These are phyloP conservation scores for Leucosporidium creatinivorum DNA, from an alignment of 768 basidiomycete species.

Conservation along the genomic window DNA sequence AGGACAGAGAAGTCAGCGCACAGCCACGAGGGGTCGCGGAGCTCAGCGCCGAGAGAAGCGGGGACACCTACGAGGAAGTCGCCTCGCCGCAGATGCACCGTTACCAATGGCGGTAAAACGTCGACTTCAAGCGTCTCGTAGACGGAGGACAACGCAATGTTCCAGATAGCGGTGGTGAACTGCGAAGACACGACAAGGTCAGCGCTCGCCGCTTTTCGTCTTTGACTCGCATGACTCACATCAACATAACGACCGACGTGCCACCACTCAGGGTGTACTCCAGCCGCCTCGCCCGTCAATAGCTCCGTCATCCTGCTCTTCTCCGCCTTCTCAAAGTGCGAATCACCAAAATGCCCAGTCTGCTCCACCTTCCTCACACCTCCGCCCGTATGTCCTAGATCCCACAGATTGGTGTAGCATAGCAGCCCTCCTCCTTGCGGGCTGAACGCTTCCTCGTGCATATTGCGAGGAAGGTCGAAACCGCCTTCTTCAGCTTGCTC, in stretches of 20 bases:
- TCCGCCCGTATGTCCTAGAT: neutral
- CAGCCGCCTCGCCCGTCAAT: too few species aligned
- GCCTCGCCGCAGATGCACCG: constrained; percentile 17
- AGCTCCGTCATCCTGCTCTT: too few species aligned
- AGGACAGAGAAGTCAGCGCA: neutral
- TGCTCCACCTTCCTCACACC: neutral
- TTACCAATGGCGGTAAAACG: constrained; percentile 16
- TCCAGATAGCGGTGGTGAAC: constrained; percentile 12
- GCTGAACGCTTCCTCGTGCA: neutral
- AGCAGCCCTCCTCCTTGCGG: neutral
- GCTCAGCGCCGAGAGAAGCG: too few species aligned
- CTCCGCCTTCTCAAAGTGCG: neutral
- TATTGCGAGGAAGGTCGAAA: neutral
- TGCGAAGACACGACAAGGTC: neutral
- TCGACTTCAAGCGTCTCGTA: neutral
- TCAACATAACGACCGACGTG: constrained; percentile 10
- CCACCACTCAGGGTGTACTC: constrained; percentile 4
- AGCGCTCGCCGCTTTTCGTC: neutral
- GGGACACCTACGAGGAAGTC: constrained; percentile 3
- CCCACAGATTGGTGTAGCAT: constrained; percentile 14
- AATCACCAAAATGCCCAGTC: neutral
- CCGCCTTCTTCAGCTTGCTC: neutral
- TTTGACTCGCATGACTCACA: neutral
- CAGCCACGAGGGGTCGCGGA: too few species aligned
- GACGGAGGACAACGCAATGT: constrained; percentile 11